Evolutionary conservation across 805 yeast genomes (phyloP), one percentile per base, ranked within the genome.

Genomic region (Suhomyces faveliae): DNA sequence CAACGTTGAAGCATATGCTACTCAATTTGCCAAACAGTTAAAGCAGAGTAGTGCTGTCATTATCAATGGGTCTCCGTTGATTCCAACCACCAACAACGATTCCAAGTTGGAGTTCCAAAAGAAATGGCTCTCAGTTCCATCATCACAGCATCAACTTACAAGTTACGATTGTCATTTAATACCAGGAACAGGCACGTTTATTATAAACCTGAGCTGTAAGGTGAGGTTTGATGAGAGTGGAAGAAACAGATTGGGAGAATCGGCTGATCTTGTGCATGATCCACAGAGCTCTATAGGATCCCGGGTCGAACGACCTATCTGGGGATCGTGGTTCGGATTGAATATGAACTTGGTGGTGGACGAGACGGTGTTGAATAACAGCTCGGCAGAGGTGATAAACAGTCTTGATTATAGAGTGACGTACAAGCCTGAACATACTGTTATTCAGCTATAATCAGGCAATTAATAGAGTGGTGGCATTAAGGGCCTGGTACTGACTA

Each of bases 141-240:
- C 66, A 12, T 74, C 89, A 1, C 82, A 78, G 48, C 94, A 86
- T 59, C 80, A 73, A 46, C 59, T 85, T 35, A 79, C 81, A n/a
- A 78, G 83, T 10, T 74, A 77, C 45, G 92, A 86, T 60, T 76
- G 80, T 41, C 94, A 86, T 58, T 67, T 80, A 49, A 76, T 86
- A 8, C 87, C 87, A 0, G 88, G 88, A 0, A 74, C 86, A 0
- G 82, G 81, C 1, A 70, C 78, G 0, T 62, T 73, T 33, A 71
- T 84, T 6, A 71, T 83, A 23, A 76, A 75, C 47, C 66, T 80
- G 12, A 70, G 79, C n/a, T 71, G 78, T 2, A 87, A 84, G 61
- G 87, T 86, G 10, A 73, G 83, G 51, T 87, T 86, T 56, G 94
- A 87, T 63, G 94, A 87, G 58, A 77, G 84, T 46, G 94, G 94